Evolutionary conservation across 345 rosid species (phyloP).

Genomic region (Camelina hispida): DNA sequence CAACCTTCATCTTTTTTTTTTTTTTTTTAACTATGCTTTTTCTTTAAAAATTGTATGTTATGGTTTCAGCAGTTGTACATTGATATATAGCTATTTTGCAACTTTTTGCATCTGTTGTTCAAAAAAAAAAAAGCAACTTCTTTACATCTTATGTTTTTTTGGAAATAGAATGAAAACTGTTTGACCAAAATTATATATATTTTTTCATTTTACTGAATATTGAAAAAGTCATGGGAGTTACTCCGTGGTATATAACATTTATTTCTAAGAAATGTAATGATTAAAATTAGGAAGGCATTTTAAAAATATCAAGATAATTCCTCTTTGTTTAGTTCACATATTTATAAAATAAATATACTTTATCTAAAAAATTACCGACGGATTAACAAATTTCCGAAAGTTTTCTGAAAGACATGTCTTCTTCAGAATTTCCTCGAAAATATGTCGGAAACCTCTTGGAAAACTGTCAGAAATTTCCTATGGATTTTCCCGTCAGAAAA

Average conservation of each 20-base stretch:
- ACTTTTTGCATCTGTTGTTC: constrained; percentile 5
- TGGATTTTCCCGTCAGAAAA: too few species aligned
- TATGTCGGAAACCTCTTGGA: too few species aligned
- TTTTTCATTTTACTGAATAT: too few species aligned
- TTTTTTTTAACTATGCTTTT: background rate
- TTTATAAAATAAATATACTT: background rate
- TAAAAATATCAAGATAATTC: background rate
- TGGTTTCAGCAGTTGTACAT: constrained; percentile 15
- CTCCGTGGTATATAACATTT: background rate
- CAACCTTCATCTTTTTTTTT: constrained; percentile 23
- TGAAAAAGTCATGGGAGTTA: background rate
- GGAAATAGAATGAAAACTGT: too few species aligned
- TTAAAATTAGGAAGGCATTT: background rate
- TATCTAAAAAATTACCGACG: too few species aligned
- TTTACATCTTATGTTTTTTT: too few species aligned
- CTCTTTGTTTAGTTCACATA: background rate
- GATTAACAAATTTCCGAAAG: too few species aligned
- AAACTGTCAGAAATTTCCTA: too few species aligned
- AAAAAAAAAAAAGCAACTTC: too few species aligned
- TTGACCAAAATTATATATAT: too few species aligned
- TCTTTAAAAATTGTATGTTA: constrained; percentile 1
- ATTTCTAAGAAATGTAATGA: background rate
- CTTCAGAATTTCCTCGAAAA: too few species aligned
- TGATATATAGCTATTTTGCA: background rate
- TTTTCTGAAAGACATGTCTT: too few species aligned